Base-by-base conservation (phyloP, 768 basidiomycete species). In the Lentinula detonsa region DNA sequence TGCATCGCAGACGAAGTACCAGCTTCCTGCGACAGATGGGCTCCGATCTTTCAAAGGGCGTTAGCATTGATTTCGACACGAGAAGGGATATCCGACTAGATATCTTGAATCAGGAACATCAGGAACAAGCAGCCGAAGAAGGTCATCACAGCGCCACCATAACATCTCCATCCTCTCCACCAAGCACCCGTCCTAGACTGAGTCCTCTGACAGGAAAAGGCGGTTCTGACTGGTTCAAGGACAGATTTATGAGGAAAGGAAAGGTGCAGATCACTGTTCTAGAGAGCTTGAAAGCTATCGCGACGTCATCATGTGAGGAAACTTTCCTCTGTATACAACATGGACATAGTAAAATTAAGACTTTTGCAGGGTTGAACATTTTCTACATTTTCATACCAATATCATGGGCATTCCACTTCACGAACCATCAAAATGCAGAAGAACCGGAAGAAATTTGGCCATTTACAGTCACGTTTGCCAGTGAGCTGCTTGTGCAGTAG, bases 341-440 rank as follows among this genome's bases (percentile, higher is more conserved):
- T 10, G 9, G 43, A 2, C 16, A 33, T 23, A 31, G 34, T 28
- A 35, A 49, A 46, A 49, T 3, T 39, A n/a, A 13, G 9, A 18
- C 16, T 6, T 45, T 23, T 35, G 1, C 58, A 88, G 86, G 81
- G 79, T 69, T 88, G 18, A 88, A 87, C 66, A 13, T 82, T 8
- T 75, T 89, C 18, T 66, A 87, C n/a, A 31, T 86, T 0, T 75
- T 85, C 63, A 76, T 87, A 2, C 87, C 87, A 0, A 59, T 87
- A n/a, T 81, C 86, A 13, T 89, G 85, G 85, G 77, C 75, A 5
- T 76, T 80, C 0, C 81, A 86, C 66, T 87, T 84, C 21, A 45
- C 40, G 4, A 43, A 53, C 3, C 53, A 54, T n/a, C 53, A 54
- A 9, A 39, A 54, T 40, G 34, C 23, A 18, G 48, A 59, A 48